Percentiles rank a stretch among this genome's conserved stretches.
phyloP scores from a whole-genome alignment of 768 basidiomycete species.

The Russula foetens region DNA sequence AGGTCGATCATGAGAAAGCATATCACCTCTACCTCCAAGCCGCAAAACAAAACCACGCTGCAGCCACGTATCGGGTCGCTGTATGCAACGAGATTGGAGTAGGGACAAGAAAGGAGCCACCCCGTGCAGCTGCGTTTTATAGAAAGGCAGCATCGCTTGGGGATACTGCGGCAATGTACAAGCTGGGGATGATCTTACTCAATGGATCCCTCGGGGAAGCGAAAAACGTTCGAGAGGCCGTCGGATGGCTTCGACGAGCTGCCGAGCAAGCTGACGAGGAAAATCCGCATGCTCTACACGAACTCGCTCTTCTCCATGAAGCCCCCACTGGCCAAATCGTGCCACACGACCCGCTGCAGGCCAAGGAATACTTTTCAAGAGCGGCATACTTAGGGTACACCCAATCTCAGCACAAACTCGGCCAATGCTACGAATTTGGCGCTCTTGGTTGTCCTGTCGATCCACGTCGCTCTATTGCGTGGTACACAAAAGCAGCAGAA shows the following conservation, averaged over 20 bases:
- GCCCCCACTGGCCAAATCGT: constrained; percentile 57
- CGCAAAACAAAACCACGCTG: constrained; percentile 92
- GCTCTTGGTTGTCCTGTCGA: constrained; percentile 83
- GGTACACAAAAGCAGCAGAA: constrained; percentile 98
- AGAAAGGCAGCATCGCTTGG: constrained; percentile 93
- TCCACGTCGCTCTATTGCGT: constrained; percentile 89
- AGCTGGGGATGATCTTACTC: constrained; percentile 96
- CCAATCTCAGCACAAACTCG: constrained; percentile 91
- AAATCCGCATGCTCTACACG: constrained; percentile 95
- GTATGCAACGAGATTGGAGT: constrained; percentile 99
- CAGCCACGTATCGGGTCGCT: constrained; percentile 92
- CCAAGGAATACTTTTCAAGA: constrained; percentile 80
- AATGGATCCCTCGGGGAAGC: constrained; percentile 76
- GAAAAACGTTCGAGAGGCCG: constrained; percentile 83
- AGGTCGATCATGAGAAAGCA: constrained; percentile 95
- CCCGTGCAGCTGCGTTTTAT: constrained; percentile 90
- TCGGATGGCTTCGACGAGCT: constrained; percentile 90
- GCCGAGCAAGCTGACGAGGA: constrained; percentile 97
- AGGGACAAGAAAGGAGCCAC: constrained; percentile 82
- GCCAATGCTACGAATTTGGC: constrained; percentile 93
- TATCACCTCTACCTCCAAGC: constrained; percentile 97
- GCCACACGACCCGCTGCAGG: constrained; percentile 71
- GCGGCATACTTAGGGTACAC: constrained; percentile 91
- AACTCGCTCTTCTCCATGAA: constrained; percentile 85
- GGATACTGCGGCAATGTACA: constrained; percentile 98